Percentiles rank a stretch among this genome's conserved stretches.
Evolutionary conservation across 176 grass and related monocot genomes (phyloP).

Genomic region (Thalia dealbata): DNA sequence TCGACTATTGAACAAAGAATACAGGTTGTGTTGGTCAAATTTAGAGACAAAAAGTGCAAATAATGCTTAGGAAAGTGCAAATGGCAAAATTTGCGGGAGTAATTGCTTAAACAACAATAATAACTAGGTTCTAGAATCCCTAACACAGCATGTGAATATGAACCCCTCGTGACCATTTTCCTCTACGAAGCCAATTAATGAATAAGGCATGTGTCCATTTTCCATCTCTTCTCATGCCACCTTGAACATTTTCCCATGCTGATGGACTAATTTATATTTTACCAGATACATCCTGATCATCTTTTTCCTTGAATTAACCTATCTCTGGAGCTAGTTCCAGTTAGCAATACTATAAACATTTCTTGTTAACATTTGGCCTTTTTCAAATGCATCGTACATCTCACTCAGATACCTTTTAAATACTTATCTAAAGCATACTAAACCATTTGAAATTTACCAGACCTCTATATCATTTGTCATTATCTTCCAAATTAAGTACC

Average conservation of each 20-base stretch:
- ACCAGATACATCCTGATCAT: background rate
- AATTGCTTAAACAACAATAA: background rate
- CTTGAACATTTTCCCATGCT: background rate
- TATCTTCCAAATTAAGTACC: background rate
- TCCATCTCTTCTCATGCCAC: background rate
- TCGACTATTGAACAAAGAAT: background rate
- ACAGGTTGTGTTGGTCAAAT: background rate
- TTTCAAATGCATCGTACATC: no score
- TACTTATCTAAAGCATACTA: no score
- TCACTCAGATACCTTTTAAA: no score
- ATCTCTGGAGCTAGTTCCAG: no score
- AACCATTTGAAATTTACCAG: no score
- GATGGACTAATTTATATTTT: background rate
- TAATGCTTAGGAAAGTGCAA: background rate
- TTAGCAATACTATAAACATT: no score
- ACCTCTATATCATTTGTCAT: background rate
- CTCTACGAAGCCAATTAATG: background rate
- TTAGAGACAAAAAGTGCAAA: background rate
- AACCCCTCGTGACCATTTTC: background rate
- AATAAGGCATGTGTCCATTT: no score
- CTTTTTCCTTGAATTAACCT: background rate
- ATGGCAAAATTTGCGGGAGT: background rate
- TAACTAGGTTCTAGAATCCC: background rate
- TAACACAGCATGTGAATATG: background rate
- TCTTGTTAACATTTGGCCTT: no score